phyloP scores from a whole-genome alignment of 345 rosid species.

The Murraya koenigii region DNA sequence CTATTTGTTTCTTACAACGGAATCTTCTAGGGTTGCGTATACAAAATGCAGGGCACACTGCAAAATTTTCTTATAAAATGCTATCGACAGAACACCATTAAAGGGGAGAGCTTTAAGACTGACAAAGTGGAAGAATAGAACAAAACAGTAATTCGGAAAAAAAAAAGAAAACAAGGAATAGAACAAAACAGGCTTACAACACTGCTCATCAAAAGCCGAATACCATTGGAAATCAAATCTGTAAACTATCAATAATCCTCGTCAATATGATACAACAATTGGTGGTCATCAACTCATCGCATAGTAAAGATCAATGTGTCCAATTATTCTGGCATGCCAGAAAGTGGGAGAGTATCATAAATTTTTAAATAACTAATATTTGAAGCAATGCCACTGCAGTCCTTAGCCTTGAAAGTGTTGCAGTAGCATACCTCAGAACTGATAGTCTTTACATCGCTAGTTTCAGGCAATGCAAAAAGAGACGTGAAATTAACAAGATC shows the following conservation, averaged over 20 bases:
- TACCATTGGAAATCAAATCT: neutral
- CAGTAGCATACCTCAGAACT: neutral
- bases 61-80: no score
- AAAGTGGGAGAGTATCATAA: neutral
- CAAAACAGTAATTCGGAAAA: no score
- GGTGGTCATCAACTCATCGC: neutral
- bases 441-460: neutral
- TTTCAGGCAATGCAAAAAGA: constrained; percentile 6
- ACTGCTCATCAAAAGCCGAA: neutral
- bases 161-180: no score
- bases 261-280: constrained; percentile 9
- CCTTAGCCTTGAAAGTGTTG: constrained; percentile 4
- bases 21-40: no score
- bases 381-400: constrained; percentile 3
- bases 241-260: constrained; percentile 11
- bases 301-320: constrained; percentile 1
- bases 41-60: no score
- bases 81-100: no score
- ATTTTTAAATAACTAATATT: neutral
- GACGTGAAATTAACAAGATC: neutral
- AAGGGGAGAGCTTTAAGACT: no score
- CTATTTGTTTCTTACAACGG: no score
- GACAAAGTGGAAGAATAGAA: no score
- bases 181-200: no score
- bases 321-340: neutral